phyloP scores from a whole-genome alignment of 2,329 filamentous ascomycete genomes.

The Fusarium nisikadoi region DNA sequence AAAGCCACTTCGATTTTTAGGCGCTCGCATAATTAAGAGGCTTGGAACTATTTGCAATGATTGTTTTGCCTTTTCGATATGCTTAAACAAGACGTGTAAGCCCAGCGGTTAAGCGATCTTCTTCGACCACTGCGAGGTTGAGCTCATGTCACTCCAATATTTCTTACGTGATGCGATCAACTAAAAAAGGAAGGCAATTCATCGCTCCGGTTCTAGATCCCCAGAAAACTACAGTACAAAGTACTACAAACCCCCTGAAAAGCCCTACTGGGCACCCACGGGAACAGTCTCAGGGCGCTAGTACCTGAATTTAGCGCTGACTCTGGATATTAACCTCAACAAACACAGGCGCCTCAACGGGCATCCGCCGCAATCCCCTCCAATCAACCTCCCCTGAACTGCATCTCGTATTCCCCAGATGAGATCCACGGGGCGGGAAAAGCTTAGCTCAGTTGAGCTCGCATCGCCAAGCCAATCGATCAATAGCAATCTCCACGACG shows the following conservation, averaged over 20 bases:
- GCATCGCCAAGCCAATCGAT: constrained; percentile 10
- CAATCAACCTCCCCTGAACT: not conserved
- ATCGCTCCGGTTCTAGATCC: not conserved
- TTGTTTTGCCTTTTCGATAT: not conserved
- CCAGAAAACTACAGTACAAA: not conserved
- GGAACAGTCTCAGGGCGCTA: not conserved
- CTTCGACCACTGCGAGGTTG: not conserved
- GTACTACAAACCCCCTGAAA: not conserved
- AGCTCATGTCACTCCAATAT: not conserved
- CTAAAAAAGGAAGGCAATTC: not conserved
- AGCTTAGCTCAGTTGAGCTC: not conserved
- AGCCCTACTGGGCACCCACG: not conserved
- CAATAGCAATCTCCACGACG: not conserved
- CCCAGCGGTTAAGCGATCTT: not conserved
- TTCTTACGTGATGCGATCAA: not conserved
- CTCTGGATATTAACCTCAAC: not conserved
- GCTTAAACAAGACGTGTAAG: not conserved
- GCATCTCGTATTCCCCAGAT: constrained; percentile 1
- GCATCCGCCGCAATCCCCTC: not conserved
- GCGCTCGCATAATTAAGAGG: not conserved
- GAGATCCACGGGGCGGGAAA: not conserved
- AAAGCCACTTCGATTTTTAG: not conserved
- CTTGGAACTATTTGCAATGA: not conserved
- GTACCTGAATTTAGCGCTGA: constrained; percentile 5
- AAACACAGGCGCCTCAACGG: not conserved